phyloP scores from a whole-genome alignment of 2,329 filamentous ascomycete species.

The Orbilia oligospora region DNA sequence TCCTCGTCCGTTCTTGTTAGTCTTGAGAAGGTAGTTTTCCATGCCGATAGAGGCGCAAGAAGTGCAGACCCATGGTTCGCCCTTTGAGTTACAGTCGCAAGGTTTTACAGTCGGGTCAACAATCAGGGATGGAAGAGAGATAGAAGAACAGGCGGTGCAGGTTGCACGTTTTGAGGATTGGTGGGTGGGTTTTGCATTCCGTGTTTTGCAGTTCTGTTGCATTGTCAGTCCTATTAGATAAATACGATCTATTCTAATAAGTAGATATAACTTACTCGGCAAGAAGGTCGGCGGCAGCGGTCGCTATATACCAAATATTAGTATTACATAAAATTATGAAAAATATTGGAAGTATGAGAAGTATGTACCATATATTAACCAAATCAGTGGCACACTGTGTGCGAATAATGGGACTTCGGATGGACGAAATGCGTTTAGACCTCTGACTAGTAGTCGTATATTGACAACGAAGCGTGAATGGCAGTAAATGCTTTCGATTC shows the following conservation, averaged over 20 bases:
- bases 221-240: not conserved
- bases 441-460: constrained; percentile 13
- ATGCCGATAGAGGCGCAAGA: constrained; percentile 50
- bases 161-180: constrained; percentile 53
- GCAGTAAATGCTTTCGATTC: constrained; percentile 49
- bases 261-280: constrained; percentile 30
- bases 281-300: constrained; percentile 49
- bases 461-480: constrained; percentile 51
- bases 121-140: constrained; percentile 37
- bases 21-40: constrained; percentile 57
- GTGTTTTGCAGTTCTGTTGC: constrained; percentile 50
- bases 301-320: constrained; percentile 28
- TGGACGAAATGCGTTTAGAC: constrained; percentile 27
- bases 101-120: constrained; percentile 57
- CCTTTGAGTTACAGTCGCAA: constrained; percentile 51
- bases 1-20: constrained; percentile 35
- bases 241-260: not conserved
- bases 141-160: constrained; percentile 50
- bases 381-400: constrained; percentile 47
- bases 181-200: constrained; percentile 36
- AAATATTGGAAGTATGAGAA: not conserved
- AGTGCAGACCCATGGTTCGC: constrained; percentile 56
- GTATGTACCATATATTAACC: constrained; percentile 46
- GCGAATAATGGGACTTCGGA: constrained; percentile 35
- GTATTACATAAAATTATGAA: not conserved